phyloP scores from a whole-genome alignment of 192 early-diverging fungal genomes.

The Lobulomyces angularis region DNA sequence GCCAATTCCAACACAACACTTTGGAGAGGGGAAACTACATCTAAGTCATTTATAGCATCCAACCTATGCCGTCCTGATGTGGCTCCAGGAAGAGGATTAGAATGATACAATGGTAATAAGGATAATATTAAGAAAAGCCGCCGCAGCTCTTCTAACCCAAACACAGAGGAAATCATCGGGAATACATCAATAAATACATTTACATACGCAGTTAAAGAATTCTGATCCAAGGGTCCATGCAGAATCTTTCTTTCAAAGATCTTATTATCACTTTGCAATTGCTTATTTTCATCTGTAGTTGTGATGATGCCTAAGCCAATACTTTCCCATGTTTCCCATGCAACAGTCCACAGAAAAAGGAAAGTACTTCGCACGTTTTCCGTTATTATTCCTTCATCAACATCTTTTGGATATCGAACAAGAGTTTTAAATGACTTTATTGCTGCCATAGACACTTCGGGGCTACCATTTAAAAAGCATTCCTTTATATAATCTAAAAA shows the following conservation, averaged over 20 bases:
- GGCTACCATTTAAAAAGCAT: constrained; percentile 48
- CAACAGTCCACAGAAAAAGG: constrained; percentile 41
- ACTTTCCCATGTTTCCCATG: constrained; percentile 58
- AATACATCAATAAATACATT: constrained; percentile 54
- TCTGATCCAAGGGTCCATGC: constrained; percentile 54
- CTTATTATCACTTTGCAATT: constrained; percentile 1
- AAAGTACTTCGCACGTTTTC: constrained; percentile 15
- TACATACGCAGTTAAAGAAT: constrained; percentile 52
- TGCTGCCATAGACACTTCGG: constrained; percentile 65
- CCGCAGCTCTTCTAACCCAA: constrained; percentile 40
- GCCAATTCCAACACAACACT: constrained; percentile 46
- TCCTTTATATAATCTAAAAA: constrained; percentile 63
- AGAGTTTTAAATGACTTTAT: constrained; percentile 57
- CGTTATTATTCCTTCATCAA: constrained; percentile 4
- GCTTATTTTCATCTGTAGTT: constrained; percentile 16
- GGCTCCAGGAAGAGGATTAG: constrained; percentile 34
- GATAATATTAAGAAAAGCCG: constrained; percentile 33
- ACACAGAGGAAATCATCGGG: constrained; percentile 31
- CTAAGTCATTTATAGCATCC: constrained; percentile 34
- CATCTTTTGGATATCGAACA: constrained; percentile 31
- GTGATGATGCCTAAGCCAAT: constrained; percentile 54
- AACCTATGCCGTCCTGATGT: constrained; percentile 18
- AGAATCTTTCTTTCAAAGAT: constrained; percentile 16
- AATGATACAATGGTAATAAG: constrained; percentile 49
- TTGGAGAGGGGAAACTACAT: constrained; percentile 57